Conservation (phyloP, 305 asterid species). For the Fraxinus angustifolia region DNA sequence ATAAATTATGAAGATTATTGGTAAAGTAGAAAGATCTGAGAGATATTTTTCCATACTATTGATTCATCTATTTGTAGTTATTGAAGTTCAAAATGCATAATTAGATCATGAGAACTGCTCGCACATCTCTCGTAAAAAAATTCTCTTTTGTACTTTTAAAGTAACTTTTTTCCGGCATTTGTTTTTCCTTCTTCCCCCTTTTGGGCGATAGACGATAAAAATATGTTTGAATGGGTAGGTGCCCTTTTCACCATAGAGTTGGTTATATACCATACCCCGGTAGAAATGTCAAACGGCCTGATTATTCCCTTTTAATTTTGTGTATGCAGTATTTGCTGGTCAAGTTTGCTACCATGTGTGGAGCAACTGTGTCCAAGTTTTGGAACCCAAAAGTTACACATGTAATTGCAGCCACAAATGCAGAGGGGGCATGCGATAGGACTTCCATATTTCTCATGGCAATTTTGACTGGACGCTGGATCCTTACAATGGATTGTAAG, state of each 20-base stretch:
- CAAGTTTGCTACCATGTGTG: conserved; percentile 54
- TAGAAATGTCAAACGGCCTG: background rate
- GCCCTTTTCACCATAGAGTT: background rate
- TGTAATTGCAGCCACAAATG: conserved; percentile 74
- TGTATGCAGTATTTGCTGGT: conserved; percentile 48
- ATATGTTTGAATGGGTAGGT: background rate
- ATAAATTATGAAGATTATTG: background rate
- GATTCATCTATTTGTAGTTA: background rate
- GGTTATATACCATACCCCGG: background rate
- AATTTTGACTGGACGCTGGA: conserved; percentile 75
- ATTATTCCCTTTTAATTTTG: conserved; percentile 23
- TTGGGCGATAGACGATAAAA: background rate
- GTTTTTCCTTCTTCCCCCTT: background rate
- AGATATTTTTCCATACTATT: background rate
- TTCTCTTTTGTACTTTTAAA: background rate
- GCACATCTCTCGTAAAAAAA: background rate
- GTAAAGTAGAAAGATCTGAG: background rate
- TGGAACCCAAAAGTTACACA: conserved; percentile 79
- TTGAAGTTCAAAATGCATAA: background rate
- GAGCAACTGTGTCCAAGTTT: conserved; percentile 59
- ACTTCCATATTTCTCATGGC: conserved; percentile 87
- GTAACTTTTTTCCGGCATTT: background rate
- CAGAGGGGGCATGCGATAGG: conserved; percentile 74
- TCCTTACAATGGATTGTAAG: conserved; percentile 79
- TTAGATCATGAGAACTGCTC: background rate